These are phyloP conservation scores for Ramalina peruviana DNA, from an alignment of 495 filamentous ascomycete species.

Conservation along the genomic window DNA sequence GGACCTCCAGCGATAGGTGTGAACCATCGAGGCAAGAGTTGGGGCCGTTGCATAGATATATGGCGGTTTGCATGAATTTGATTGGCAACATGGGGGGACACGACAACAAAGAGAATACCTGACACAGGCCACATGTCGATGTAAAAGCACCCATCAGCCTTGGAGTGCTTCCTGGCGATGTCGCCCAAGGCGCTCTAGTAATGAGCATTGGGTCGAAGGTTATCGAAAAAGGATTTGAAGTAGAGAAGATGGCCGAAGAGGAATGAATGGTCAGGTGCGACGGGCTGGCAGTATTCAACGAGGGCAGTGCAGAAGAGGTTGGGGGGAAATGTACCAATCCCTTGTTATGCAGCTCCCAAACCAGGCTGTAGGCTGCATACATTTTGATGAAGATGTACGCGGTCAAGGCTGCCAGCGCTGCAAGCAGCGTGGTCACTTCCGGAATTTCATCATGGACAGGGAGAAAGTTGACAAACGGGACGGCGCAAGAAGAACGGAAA, in stretches of 20 bases:
- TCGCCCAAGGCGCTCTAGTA: constrained; percentile 9
- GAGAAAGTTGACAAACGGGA: too few species aligned
- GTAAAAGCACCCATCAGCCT: constrained; percentile 12
- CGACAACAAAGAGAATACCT: constrained; percentile 8
- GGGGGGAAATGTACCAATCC: not conserved
- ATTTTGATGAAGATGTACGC: constrained; percentile 19
- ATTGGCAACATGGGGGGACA: constrained; percentile 14
- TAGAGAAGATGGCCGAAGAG: constrained; percentile 11
- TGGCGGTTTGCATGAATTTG: constrained; percentile 10
- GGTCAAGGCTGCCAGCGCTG: constrained; percentile 21
- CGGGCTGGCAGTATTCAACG: not conserved
- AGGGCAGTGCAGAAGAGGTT: not conserved
- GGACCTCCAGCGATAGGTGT: constrained; percentile 15
- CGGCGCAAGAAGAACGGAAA: too few species aligned
- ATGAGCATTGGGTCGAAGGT: constrained; percentile 6
- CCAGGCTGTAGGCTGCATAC: not conserved
- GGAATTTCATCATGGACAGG: too few species aligned
- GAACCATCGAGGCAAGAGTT: constrained; percentile 11
- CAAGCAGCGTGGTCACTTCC: constrained; percentile 23
- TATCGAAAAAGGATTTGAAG: constrained; percentile 7
- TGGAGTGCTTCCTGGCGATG: constrained; percentile 11
- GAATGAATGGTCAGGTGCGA: constrained; percentile 7
- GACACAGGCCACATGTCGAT: constrained; percentile 18
- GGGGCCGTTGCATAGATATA: constrained; percentile 8
- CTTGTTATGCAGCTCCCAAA: not conserved